Evolutionary conservation across 2,329 filamentous ascomycete genomes (phyloP).

Genomic region (Dendrostoma leiphaemia): DNA sequence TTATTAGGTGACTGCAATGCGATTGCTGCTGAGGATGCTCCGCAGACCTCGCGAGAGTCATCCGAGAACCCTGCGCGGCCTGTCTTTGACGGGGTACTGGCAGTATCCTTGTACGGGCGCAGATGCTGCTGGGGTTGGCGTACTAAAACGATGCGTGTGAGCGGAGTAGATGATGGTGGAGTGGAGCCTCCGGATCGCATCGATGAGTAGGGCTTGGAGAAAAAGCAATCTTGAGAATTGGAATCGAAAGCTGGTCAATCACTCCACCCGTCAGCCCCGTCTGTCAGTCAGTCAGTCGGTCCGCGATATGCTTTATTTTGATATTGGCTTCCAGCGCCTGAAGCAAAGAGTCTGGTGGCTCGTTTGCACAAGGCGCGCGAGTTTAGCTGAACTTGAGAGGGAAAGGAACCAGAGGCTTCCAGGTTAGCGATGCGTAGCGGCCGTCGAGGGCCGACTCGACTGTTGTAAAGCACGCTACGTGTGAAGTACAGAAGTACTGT

Average conservation of each 20-base stretch:
- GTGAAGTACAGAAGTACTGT: too few relatives aligned
- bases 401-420: too few relatives aligned
- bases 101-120: constrained; percentile 14
- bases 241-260: not conserved
- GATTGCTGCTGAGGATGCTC: too few relatives aligned
- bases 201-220: constrained; percentile 11
- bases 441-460: too few relatives aligned
- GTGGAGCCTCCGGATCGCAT: constrained; percentile 17
- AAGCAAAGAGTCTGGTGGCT: too few relatives aligned
- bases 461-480: too few relatives aligned
- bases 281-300: too few relatives aligned
- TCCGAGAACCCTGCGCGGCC: not conserved
- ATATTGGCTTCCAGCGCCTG: not conserved
- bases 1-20: too few relatives aligned
- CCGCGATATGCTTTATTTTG: not conserved
- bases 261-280: too few relatives aligned
- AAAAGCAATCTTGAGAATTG: not conserved
- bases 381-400: too few relatives aligned
- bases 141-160: constrained; percentile 17
- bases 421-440: not conserved
- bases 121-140: constrained; percentile 4
- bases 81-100: not conserved
- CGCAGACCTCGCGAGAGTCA: too few relatives aligned
- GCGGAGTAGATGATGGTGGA: constrained; percentile 16
- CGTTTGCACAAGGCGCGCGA: too few relatives aligned